A percentile compares a stretch with the other conserved stretches of the same genome.
Conservation (phyloP, 2,329 filamentous ascomycete genomes). For the Aureobasidium sp. region DNA sequence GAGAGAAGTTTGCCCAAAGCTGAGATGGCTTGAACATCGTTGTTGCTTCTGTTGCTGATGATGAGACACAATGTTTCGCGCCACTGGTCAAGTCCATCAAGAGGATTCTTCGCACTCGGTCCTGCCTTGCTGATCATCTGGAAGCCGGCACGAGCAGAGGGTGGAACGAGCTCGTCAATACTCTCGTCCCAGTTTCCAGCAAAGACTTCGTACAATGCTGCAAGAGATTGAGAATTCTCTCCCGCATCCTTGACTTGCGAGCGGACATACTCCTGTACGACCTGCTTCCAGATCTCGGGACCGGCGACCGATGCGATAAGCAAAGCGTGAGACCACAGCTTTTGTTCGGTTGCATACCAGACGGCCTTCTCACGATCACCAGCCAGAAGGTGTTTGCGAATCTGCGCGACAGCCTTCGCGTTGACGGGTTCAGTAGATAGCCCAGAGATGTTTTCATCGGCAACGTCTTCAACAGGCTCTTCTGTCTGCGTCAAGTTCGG, state of each 20-base stretch:
- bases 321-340: constrained; percentile 94
- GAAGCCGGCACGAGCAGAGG: constrained; percentile 83
- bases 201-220: constrained; percentile 86
- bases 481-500: constrained; percentile 40
- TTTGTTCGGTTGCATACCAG: constrained; percentile 87
- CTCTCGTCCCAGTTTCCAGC: constrained; percentile 92
- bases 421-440: constrained; percentile 59
- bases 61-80: constrained; percentile 81
- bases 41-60: constrained; percentile 76
- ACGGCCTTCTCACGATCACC: constrained; percentile 88
- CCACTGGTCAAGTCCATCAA: constrained; percentile 89
- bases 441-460: constrained; percentile 17
- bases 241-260: constrained; percentile 83
- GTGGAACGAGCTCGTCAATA: constrained; percentile 89
- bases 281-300: constrained; percentile 73
- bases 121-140: constrained; percentile 77
- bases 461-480: constrained; percentile 24
- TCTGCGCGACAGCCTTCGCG: constrained; percentile 58
- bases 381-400: constrained; percentile 65
- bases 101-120: constrained; percentile 59
- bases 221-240: constrained; percentile 76
- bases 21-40: constrained; percentile 70
- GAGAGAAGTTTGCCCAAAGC: constrained; percentile 75
- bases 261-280: constrained; percentile 89
- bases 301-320: constrained; percentile 77